phyloP scores from a whole-genome alignment of 495 filamentous ascomycete genomes.

The Hamigera avellanea region DNA sequence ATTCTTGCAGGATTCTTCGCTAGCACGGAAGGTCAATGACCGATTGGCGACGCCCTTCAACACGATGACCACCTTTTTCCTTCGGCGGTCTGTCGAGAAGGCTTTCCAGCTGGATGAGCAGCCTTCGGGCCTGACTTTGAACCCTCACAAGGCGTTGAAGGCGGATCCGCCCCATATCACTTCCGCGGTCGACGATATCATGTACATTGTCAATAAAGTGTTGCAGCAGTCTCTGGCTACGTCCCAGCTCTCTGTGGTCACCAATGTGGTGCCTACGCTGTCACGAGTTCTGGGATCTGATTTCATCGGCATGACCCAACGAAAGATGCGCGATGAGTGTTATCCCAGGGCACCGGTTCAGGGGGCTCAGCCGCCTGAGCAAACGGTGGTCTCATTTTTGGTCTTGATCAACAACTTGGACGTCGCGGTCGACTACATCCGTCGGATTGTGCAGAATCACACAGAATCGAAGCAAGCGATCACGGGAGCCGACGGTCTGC shows the following conservation, averaged over 20 bases:
- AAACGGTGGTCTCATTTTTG: conserved; percentile 73
- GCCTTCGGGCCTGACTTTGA: conserved; percentile 68
- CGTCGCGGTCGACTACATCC: conserved; percentile 75
- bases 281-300: conserved; percentile 79
- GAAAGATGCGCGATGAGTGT: conserved; percentile 91
- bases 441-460: conserved; percentile 66
- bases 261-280: conserved; percentile 68
- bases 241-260: conserved; percentile 62
- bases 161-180: conserved; percentile 83
- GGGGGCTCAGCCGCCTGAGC: conserved; percentile 71
- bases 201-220: conserved; percentile 96
- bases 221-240: conserved; percentile 77
- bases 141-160: conserved; percentile 50
- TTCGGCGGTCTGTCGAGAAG: conserved; percentile 89
- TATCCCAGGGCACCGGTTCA: conserved; percentile 69
- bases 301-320: conserved; percentile 93
- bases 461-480: conserved; percentile 31
- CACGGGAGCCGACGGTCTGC: conserved; percentile 10
- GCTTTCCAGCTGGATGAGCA: conserved; percentile 96
- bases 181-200: conserved; percentile 93
- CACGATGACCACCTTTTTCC: conserved; percentile 85
- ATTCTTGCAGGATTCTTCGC: conserved; percentile 61
- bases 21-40: conserved; percentile 62
- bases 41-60: conserved; percentile 72
- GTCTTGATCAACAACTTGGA: conserved; percentile 94